These are phyloP conservation scores for Mortierella antarctica DNA, from an alignment of 192 early-diverging fungal species.

Conservation along the genomic window DNA sequence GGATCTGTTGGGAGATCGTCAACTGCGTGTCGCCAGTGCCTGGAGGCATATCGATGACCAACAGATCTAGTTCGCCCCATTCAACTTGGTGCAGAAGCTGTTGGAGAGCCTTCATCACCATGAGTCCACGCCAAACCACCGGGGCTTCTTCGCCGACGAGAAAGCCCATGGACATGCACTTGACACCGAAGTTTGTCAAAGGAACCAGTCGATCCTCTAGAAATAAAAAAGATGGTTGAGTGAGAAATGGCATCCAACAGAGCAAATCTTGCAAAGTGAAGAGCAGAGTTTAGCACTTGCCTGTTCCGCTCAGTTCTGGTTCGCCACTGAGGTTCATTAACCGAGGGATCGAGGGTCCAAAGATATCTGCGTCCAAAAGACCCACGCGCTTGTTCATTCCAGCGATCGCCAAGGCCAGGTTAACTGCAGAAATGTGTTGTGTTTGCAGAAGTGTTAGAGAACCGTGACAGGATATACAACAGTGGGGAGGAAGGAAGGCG, in stretches of 20 bases:
- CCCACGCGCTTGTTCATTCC: slow-evolving; percentile 72
- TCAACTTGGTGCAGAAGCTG: slow-evolving; percentile 87
- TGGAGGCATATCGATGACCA: slow-evolving; percentile 93
- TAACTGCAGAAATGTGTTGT: slow-evolving; percentile 60
- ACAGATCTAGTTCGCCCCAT: slow-evolving; percentile 79
- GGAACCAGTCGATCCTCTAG: slow-evolving; percentile 72
- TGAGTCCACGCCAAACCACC: slow-evolving; percentile 92
- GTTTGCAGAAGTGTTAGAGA: not conserved
- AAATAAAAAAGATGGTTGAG: not conserved
- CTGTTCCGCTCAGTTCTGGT: slow-evolving; percentile 71
- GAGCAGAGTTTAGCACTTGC: slow-evolving; percentile 27
- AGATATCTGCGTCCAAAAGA: slow-evolving; percentile 92
- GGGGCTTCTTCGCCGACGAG: slow-evolving; percentile 77
- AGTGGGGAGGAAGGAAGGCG: not conserved
- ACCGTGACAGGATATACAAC: not conserved
- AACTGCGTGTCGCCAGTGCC: slow-evolving; percentile 93
- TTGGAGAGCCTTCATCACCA: slow-evolving; percentile 95
- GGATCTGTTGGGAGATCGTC: slow-evolving; percentile 81
- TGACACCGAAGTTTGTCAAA: slow-evolving; percentile 85
- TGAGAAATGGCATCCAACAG: not conserved
- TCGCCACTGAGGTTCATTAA: slow-evolving; percentile 86
- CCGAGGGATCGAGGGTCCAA: slow-evolving; percentile 88
- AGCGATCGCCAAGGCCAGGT: slow-evolving; percentile 77
- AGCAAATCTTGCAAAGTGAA: not conserved
- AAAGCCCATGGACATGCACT: slow-evolving; percentile 95